Percentiles rank a stretch among this genome's conserved stretches.
phyloP scores from a whole-genome alignment of 371 early-diverging fungal genomes.

The Mortierella sp. region DNA sequence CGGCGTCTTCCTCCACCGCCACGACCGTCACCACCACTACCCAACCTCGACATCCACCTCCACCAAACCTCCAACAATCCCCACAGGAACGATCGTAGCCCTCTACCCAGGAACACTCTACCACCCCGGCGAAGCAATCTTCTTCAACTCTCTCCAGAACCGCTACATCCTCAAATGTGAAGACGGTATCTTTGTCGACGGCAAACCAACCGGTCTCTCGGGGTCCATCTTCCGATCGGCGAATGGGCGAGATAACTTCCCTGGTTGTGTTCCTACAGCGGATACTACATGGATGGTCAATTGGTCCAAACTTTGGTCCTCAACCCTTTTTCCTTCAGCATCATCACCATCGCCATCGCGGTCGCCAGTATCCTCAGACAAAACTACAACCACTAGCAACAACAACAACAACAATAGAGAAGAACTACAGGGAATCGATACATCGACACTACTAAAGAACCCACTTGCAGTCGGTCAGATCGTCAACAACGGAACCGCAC shows the following conservation, averaged over 20 bases:
- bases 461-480: conserved; percentile 70
- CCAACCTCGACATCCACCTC: not conserved
- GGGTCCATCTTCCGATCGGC: conserved; percentile 61
- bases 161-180: conserved; percentile 69
- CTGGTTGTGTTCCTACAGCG: conserved; percentile 66
- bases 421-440: not conserved
- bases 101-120: conserved; percentile 65
- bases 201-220: conserved; percentile 64
- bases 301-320: conserved; percentile 5
- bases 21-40: not conserved
- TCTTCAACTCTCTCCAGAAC: conserved; percentile 67
- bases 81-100: conserved; percentile 36
- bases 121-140: conserved; percentile 65
- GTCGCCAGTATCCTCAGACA: not conserved
- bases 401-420: no score
- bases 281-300: conserved; percentile 66
- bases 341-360: not conserved
- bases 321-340: not conserved
- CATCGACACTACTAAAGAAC: conserved; percentile 48
- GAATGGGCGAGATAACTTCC: conserved; percentile 68
- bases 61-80: not conserved
- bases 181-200: conserved; percentile 71
- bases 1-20: conserved; percentile 30
- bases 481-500: conserved; percentile 64
- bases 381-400: not conserved